These are phyloP conservation scores for Polychaeton citri DNA, from an alignment of 2,329 filamentous ascomycete species.

Conservation along the genomic window DNA sequence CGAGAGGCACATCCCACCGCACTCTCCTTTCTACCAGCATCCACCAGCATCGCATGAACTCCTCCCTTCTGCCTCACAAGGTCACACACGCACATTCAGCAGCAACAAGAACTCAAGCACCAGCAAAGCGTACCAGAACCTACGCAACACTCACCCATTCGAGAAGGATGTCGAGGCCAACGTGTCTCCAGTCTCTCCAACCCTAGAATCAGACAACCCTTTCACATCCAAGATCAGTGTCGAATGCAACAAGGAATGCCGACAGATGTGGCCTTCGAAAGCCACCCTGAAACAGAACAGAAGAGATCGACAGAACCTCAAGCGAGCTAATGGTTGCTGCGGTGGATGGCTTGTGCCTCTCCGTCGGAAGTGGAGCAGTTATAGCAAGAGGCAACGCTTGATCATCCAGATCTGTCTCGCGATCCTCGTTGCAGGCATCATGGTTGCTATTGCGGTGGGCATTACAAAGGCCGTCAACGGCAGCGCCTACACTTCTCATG, in stretches of 20 bases:
- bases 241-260: constrained; percentile 34
- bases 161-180: constrained; percentile 28
- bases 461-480: constrained; percentile 36
- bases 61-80: constrained; percentile 5
- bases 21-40: constrained; percentile 36
- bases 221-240: constrained; percentile 26
- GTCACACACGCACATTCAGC: constrained; percentile 15
- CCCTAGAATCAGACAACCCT: constrained; percentile 24
- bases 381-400: constrained; percentile 31
- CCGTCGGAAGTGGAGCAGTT: constrained; percentile 21
- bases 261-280: constrained; percentile 37
- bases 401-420: constrained; percentile 32
- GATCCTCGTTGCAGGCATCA: constrained; percentile 30
- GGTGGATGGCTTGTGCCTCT: constrained; percentile 23
- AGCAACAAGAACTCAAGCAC: constrained; percentile 7
- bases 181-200: constrained; percentile 18
- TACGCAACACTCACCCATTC: constrained; percentile 10
- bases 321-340: constrained; percentile 15
- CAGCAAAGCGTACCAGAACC: constrained; percentile 1
- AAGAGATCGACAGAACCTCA: constrained; percentile 21
- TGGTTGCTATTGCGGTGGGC: constrained; percentile 35
- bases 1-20: constrained; percentile 22
- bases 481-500: constrained; percentile 30
- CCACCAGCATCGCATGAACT: constrained; percentile 30
- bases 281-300: constrained; percentile 33